Conservation (phyloP, 805 yeast species). For the Nakazawaea molendinolei region DNA sequence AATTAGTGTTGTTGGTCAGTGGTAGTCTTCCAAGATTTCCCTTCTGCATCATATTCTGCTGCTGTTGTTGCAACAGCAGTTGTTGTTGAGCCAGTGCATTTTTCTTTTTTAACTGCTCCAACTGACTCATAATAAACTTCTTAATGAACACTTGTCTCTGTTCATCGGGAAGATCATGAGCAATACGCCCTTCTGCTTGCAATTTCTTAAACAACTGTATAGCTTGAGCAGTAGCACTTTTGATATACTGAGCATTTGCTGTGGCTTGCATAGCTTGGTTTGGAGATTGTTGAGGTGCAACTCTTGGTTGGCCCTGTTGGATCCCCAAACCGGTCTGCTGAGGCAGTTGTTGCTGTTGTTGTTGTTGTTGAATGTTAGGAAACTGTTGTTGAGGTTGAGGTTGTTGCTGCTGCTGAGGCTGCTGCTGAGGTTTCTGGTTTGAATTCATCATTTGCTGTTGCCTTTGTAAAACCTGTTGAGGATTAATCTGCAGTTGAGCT, state of each 20-base stretch:
- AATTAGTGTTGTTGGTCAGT: conserved; percentile 1
- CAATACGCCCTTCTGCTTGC: conserved; percentile 26
- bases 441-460: conserved; percentile 9
- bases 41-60: conserved; percentile 14
- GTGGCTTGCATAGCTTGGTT: conserved; percentile 20
- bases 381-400: conserved; percentile 15
- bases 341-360: conserved; percentile 17
- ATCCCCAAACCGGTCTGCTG: conserved; percentile 17
- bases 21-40: conserved; percentile 12
- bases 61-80: conserved; percentile 12
- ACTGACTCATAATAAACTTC: conserved; percentile 24
- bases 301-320: conserved; percentile 10
- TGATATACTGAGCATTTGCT: conserved; percentile 19
- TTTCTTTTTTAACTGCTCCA: conserved; percentile 9
- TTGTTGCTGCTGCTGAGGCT: conserved; percentile 15
- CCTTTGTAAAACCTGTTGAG: conserved; percentile 10
- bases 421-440: conserved; percentile 17
- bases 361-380: conserved; percentile 24
- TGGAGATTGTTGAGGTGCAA: conserved; percentile 14
- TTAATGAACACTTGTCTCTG: conserved; percentile 28
- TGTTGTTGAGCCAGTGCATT: conserved; percentile 3
- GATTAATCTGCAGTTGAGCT: conserved; percentile 17
- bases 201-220: conserved; percentile 26
- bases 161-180: conserved; percentile 24
- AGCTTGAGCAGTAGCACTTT: conserved; percentile 21